Conservation (phyloP, 2,329 filamentous ascomycete genomes). For the Talaromyces sp. region DNA sequence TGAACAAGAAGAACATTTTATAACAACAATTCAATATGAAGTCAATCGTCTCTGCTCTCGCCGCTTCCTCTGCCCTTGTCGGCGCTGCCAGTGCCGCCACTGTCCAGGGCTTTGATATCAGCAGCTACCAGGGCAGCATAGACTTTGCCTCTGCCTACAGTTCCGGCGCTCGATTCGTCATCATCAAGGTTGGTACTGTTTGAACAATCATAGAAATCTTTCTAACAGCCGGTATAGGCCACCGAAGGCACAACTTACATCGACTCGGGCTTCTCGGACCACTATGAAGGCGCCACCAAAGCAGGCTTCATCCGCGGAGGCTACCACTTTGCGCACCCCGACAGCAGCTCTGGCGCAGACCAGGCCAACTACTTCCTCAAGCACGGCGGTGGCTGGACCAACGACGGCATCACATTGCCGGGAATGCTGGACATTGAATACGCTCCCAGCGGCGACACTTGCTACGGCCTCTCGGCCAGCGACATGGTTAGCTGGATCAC, state of each 20-base stretch:
- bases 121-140: conserved; percentile 23
- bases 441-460: conserved; percentile 31
- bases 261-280: conserved; percentile 43
- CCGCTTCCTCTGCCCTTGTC: conserved; percentile 4
- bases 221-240: conserved; percentile 30
- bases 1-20: neutral
- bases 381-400: conserved; percentile 51
- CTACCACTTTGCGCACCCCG: conserved; percentile 53
- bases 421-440: conserved; percentile 55
- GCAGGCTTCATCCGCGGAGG: conserved; percentile 52
- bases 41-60: conserved; percentile 1
- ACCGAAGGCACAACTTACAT: conserved; percentile 49
- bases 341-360: conserved; percentile 36
- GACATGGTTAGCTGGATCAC: conserved; percentile 50
- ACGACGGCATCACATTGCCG: conserved; percentile 51
- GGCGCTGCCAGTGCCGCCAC: conserved; percentile 13
- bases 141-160: conserved; percentile 24
- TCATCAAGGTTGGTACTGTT: conserved; percentile 24
- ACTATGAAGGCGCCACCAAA: conserved; percentile 47
- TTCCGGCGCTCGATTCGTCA: conserved; percentile 27
- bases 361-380: conserved; percentile 51
- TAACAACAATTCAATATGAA: neutral
- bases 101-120: conserved; percentile 31
- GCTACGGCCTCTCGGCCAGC: conserved; percentile 42
- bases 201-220: neutral